phyloP scores from a whole-genome alignment of 2,329 filamentous ascomycete species.

The Alternaria tenuissima region DNA sequence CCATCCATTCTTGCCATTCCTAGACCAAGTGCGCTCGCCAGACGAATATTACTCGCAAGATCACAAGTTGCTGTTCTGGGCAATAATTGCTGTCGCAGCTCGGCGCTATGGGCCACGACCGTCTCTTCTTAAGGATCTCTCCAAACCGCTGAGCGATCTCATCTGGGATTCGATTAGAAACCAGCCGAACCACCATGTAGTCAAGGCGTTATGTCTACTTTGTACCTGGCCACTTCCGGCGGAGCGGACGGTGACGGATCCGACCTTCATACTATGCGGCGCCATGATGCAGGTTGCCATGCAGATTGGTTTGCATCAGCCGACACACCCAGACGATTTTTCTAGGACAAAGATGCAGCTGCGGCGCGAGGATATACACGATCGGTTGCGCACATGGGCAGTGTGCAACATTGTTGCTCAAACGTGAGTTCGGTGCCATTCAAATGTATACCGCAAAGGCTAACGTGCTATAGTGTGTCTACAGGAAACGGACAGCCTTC shows the following conservation, averaged over 20 bases:
- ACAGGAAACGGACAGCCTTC: slow-evolving; percentile 85
- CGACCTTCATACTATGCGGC: slow-evolving; percentile 81
- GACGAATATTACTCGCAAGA: slow-evolving; percentile 78
- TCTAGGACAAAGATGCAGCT: slow-evolving; percentile 77
- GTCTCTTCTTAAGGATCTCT: slow-evolving; percentile 71
- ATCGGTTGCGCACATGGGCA: slow-evolving; percentile 82
- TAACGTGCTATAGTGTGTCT: slow-evolving; percentile 65
- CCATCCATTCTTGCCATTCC: slow-evolving; percentile 79
- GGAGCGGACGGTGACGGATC: slow-evolving; percentile 81
- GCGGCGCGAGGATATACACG: slow-evolving; percentile 79
- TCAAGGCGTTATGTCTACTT: slow-evolving; percentile 80
- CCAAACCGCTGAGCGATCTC: slow-evolving; percentile 71
- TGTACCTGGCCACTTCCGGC: slow-evolving; percentile 85
- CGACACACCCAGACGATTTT: slow-evolving; percentile 84
- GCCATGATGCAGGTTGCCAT: slow-evolving; percentile 90
- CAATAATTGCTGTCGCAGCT: slow-evolving; percentile 77
- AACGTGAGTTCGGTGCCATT: slow-evolving; percentile 55
- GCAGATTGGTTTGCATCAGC: slow-evolving; percentile 81
- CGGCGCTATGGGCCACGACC: slow-evolving; percentile 72
- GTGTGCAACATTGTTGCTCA: slow-evolving; percentile 87
- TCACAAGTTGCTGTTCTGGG: slow-evolving; percentile 85
- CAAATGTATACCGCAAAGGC: slow-evolving; percentile 10
- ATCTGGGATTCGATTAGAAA: slow-evolving; percentile 82
- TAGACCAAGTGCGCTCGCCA: slow-evolving; percentile 71
- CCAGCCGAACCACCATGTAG: slow-evolving; percentile 79